A percentile compares a stretch with the other conserved stretches of the same genome.
These are phyloP conservation scores for Gautieria morchelliformis DNA, from an alignment of 768 basidiomycete species.

Conservation along the genomic window DNA sequence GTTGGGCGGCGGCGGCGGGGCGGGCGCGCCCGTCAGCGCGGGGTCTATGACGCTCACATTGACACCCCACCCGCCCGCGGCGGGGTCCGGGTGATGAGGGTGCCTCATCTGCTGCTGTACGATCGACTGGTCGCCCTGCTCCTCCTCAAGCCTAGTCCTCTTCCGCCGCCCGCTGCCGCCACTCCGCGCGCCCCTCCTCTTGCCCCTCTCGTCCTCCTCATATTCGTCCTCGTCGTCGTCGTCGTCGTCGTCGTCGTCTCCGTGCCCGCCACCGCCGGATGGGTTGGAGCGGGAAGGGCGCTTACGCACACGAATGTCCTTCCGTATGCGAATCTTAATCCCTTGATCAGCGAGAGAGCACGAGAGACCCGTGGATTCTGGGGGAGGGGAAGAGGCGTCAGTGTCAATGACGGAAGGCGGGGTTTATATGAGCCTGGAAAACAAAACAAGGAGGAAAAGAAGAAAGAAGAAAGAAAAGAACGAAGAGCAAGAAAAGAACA, in stretches of 20 bases:
- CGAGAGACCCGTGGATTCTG: slow-evolving; percentile 84
- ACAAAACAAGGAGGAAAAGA: no score
- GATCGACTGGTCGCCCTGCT: no score
- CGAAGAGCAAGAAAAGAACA: no score
- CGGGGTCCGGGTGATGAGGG: no score
- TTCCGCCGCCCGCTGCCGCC: not conserved
- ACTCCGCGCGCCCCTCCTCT: not conserved
- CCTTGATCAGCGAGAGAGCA: slow-evolving; percentile 92
- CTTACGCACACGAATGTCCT: slow-evolving; percentile 81
- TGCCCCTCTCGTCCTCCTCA: not conserved
- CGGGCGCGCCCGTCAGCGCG: no score
- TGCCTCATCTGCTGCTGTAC: no score
- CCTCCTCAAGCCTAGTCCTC: not conserved
- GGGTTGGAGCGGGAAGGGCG: slow-evolving; percentile 30
- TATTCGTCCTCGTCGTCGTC: not conserved
- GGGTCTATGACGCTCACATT: no score
- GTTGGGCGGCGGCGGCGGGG: no score
- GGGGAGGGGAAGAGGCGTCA: not conserved
- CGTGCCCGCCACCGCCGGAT: slow-evolving; percentile 17
- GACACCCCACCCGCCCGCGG: no score
- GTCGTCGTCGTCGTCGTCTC: slow-evolving; percentile 6
- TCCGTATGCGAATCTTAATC: slow-evolving; percentile 89
- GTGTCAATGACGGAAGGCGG: not conserved
- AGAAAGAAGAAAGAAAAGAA: no score
- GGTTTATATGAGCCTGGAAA: no score